Conservation (phyloP, 75 land plant species). For the Sequoiadendron giganteum region DNA sequence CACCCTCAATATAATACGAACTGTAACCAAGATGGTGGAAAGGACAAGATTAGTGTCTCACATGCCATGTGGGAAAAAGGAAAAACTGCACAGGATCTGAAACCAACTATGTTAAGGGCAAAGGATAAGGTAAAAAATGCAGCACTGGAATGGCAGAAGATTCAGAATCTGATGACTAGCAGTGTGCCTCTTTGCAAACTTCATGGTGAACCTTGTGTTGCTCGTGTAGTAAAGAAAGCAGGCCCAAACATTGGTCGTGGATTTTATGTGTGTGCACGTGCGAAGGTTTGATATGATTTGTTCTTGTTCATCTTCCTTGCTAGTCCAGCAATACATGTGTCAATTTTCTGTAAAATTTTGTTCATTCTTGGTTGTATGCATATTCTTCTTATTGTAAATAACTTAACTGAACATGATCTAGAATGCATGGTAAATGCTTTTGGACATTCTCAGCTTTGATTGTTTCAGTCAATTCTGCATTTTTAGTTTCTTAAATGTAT, state of each 20-base stretch:
- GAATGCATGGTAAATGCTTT: not conserved
- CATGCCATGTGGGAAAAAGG: not conserved
- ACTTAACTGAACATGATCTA: slow-evolving; percentile 1
- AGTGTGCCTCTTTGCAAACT: slow-evolving; percentile 79
- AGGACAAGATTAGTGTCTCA: not conserved
- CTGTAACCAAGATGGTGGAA: not conserved
- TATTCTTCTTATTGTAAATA: not conserved
- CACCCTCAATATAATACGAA: not conserved
- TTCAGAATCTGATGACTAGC: slow-evolving; percentile 66
- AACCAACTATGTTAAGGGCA: slow-evolving; percentile 8
- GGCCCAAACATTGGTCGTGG: slow-evolving; percentile 83
- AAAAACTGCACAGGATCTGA: not conserved
- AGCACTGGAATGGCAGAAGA: slow-evolving; percentile 73
- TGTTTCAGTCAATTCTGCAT: not conserved
- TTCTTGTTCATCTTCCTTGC: not conserved
- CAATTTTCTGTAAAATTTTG: not conserved
- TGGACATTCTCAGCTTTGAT: not conserved
- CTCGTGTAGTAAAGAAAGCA: slow-evolving; percentile 77
- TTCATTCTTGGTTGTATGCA: not conserved
- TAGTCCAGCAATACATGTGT: not conserved
- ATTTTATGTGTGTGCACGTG: slow-evolving; percentile 93
- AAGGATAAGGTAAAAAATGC: slow-evolving; percentile 35
- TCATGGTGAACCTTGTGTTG: slow-evolving; percentile 90
- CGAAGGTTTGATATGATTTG: slow-evolving; percentile 53
- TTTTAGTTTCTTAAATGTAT: not conserved